phyloP scores from a whole-genome alignment of 1,284 basidiomycete species.

The Leccinum huronense region DNA sequence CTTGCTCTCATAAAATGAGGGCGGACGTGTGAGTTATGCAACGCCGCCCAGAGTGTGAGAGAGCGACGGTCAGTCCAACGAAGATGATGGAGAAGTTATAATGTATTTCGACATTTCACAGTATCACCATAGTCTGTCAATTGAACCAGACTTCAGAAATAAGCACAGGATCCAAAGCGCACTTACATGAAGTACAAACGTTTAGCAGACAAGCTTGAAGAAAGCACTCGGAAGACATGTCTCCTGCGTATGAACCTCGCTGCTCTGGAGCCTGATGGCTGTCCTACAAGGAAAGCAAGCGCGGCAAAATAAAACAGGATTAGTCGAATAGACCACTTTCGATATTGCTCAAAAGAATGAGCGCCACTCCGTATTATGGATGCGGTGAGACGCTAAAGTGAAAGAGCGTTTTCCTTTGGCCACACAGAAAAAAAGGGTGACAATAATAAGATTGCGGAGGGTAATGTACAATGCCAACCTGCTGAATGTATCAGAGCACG shows the following conservation, averaged over 20 bases:
- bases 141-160: slow-evolving; percentile 6
- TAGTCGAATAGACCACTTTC: slow-evolving; percentile 25
- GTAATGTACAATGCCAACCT: slow-evolving; percentile 28
- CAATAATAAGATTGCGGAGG: slow-evolving; percentile 32
- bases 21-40: slow-evolving; percentile 60
- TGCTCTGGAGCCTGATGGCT: slow-evolving; percentile 32
- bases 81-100: not conserved
- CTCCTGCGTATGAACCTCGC: slow-evolving; percentile 58
- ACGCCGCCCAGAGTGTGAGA: slow-evolving; percentile 88
- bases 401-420: slow-evolving; percentile 42
- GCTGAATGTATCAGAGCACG: slow-evolving; percentile 6
- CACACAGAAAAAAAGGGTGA: slow-evolving; percentile 19
- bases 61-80: slow-evolving; percentile 44
- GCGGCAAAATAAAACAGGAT: slow-evolving; percentile 46
- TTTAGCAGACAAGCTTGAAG: not conserved
- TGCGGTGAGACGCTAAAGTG: slow-evolving; percentile 79
- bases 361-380: slow-evolving; percentile 58
- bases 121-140: slow-evolving; percentile 2
- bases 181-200: slow-evolving; percentile 22
- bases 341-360: slow-evolving; percentile 83
- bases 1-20: slow-evolving; percentile 89
- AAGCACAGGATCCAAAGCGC: not conserved
- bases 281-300: slow-evolving; percentile 36
- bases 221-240: slow-evolving; percentile 37
- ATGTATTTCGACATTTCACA: slow-evolving; percentile 11